phyloP scores from a whole-genome alignment of 139 green algal genomes.

The Tetraselmis chui region DNA sequence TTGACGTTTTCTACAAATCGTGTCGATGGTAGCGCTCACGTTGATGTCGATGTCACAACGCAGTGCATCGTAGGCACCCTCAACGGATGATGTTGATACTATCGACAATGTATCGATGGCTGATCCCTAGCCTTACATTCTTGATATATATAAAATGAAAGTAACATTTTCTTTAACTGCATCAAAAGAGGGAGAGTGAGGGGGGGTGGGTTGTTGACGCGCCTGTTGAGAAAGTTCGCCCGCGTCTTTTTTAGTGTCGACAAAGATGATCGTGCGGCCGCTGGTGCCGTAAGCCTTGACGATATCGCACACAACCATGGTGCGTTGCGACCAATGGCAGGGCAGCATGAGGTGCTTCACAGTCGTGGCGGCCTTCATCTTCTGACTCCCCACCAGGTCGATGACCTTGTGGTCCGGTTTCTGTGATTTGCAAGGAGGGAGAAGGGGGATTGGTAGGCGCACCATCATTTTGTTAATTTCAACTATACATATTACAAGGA shows the following conservation, averaged over 20 bases:
- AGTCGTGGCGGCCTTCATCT: constrained; percentile 81
- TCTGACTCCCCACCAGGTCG: constrained; percentile 86
- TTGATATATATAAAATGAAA: no score
- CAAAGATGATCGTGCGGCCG: constrained; percentile 6
- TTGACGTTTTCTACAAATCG: no score
- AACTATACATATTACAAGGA: no score
- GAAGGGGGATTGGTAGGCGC: background rate
- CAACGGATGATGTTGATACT: no score
- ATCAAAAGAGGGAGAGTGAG: background rate
- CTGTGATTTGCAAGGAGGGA: background rate
- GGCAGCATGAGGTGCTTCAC: constrained; percentile 86
- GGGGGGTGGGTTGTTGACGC: no score
- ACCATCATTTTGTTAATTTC: no score
- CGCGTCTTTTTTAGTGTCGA: constrained; percentile 8
- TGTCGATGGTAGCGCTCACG: no score
- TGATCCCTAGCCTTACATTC: no score
- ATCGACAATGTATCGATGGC: no score
- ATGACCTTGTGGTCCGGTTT: constrained; percentile 55
- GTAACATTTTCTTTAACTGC: no score
- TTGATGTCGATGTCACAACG: no score
- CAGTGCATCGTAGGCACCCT: no score
- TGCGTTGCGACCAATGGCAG: constrained; percentile 77
- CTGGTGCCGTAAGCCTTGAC: constrained; percentile 29
- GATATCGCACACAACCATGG: constrained; percentile 29
- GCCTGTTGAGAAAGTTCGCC: background rate